Conservation (phyloP, 441 rosid species). For the Theobroma grandiflorum region DNA sequence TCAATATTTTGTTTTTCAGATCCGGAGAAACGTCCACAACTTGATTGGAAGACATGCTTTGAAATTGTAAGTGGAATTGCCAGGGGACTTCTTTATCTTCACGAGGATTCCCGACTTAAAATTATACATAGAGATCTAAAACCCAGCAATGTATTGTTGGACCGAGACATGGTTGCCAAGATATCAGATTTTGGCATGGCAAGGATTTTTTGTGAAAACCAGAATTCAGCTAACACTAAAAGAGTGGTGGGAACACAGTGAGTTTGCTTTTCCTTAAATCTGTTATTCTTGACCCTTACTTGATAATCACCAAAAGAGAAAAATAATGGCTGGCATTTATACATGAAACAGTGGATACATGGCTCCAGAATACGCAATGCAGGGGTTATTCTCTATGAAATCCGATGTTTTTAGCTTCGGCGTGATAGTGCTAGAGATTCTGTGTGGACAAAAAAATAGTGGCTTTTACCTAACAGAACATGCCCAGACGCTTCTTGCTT, state of each 20-base stretch:
- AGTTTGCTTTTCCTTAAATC: conserved; percentile 2
- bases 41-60: conserved; percentile 34
- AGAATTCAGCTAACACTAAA: conserved; percentile 25
- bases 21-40: conserved; percentile 20
- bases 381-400: conserved; percentile 47
- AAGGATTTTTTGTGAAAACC: conserved; percentile 29
- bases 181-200: conserved; percentile 50
- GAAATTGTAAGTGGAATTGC: conserved; percentile 28
- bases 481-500: conserved; percentile 20
- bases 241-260: conserved; percentile 44
- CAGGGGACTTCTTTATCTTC: conserved; percentile 19
- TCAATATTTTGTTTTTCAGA: conserved; percentile 16
- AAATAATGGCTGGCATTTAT: background rate
- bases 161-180: conserved; percentile 10
- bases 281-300: background rate
- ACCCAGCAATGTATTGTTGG: conserved; percentile 23
- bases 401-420: conserved; percentile 60
- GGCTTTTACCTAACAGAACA: conserved; percentile 6
- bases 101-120: conserved; percentile 19
- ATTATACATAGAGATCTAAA: conserved; percentile 17
- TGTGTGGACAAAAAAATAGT: conserved; percentile 44
- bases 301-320: background rate
- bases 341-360: conserved; percentile 42
- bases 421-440: conserved; percentile 49
- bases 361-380: conserved; percentile 51